phyloP scores from a whole-genome alignment of 2,329 filamentous ascomycete genomes.

The Alternaria triticimaculans region DNA sequence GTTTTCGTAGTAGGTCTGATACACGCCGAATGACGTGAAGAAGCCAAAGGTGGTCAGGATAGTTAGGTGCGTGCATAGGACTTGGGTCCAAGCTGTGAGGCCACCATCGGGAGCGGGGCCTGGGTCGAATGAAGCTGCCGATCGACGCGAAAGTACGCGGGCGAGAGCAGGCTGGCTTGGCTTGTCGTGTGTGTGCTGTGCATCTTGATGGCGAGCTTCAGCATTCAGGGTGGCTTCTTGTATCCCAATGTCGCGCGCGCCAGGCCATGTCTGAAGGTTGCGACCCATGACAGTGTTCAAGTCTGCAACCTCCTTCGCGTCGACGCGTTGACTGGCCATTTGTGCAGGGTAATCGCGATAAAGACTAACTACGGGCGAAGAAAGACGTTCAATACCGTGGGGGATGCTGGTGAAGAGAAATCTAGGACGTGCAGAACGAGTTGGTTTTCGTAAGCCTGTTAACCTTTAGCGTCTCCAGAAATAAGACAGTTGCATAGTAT shows the following conservation, averaged over 20 bases:
- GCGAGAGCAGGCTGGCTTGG: slow-evolving; percentile 12
- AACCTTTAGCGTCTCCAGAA: neutral
- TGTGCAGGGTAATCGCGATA: neutral
- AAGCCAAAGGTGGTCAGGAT: slow-evolving; percentile 65
- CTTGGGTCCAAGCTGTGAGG: slow-evolving; percentile 62
- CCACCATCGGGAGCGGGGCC: slow-evolving; percentile 56
- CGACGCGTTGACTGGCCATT: neutral
- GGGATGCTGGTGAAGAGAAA: neutral
- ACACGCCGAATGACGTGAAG: slow-evolving; percentile 63
- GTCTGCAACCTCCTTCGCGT: neutral
- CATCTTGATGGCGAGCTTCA: slow-evolving; percentile 5
- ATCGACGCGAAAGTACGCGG: slow-evolving; percentile 30
- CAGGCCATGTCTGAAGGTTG: slow-evolving; percentile 19
- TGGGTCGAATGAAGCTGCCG: slow-evolving; percentile 33
- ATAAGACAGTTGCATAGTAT: neutral
- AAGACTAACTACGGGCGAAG: neutral
- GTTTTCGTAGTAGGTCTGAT: slow-evolving; percentile 60
- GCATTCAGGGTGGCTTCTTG: slow-evolving; percentile 10
- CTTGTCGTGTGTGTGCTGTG: neutral
- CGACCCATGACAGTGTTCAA: slow-evolving; percentile 2
- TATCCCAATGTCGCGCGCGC: slow-evolving; percentile 24
- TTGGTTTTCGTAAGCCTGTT: neutral
- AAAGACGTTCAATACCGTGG: neutral
- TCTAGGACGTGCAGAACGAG: neutral
- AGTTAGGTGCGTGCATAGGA: slow-evolving; percentile 57